Evolutionary conservation across 306 rosid genomes (phyloP).

Genomic region (Comarum palustre): DNA sequence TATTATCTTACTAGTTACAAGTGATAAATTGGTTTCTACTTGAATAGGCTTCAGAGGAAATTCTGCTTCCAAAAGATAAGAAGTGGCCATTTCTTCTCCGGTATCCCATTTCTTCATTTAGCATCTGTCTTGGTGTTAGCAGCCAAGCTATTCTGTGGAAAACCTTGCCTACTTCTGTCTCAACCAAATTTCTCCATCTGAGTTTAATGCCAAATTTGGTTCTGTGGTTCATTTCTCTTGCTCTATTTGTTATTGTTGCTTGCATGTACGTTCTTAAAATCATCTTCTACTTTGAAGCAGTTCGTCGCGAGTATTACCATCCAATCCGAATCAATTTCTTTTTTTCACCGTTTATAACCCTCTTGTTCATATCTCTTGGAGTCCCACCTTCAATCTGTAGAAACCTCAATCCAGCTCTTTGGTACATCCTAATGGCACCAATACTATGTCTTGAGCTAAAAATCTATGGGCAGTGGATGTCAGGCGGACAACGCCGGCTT

Average conservation of each 20-base stretch:
- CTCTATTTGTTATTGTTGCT: conserved; percentile 34
- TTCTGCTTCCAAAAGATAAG: conserved; percentile 68
- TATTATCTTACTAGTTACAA: neutral
- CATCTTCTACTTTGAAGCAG: conserved; percentile 79
- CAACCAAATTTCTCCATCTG: conserved; percentile 68
- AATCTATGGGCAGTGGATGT: conserved; percentile 98
- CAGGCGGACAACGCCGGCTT: conserved; percentile 79
- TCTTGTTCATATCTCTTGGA: conserved; percentile 68
- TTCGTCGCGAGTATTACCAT: conserved; percentile 84
- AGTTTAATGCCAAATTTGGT: conserved; percentile 48
- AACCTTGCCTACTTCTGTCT: conserved; percentile 53
- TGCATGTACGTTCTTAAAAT: conserved; percentile 52
- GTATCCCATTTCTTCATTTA: conserved; percentile 63
- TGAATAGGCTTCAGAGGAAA: conserved; percentile 78
- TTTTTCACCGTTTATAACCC: conserved; percentile 86
- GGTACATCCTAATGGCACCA: conserved; percentile 85
- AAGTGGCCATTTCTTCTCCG: conserved; percentile 86
- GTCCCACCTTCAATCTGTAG: conserved; percentile 63
- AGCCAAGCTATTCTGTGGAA: conserved; percentile 97
- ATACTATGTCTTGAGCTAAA: conserved; percentile 70
- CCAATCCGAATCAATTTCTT: conserved; percentile 86
- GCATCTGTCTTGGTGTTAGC: conserved; percentile 82
- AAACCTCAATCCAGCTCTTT: conserved; percentile 45
- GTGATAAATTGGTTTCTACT: neutral
- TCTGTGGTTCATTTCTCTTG: conserved; percentile 65